Evolutionary conservation across 805 yeast species (phyloP), one percentile per base, ranked within the genome.

Genomic region (Cyberlindnera galapagoensis): DNA sequence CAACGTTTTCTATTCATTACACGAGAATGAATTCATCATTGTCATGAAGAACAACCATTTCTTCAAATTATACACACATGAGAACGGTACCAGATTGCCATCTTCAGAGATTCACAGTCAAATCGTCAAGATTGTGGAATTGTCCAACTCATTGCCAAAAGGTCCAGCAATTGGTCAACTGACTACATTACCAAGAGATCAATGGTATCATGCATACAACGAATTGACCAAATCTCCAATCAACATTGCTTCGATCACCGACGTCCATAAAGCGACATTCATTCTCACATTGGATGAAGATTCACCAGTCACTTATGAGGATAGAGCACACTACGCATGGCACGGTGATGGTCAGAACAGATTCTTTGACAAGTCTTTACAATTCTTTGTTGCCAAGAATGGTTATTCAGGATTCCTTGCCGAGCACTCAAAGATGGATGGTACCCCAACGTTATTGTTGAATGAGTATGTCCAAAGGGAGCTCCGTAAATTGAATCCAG

Each of bases 391-490:
- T 34, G 65, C 82, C 38, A 78, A 74, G 41, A 87, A 86, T 58
- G 95, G 92, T 38, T 69, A 76, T 42, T 84, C 96, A 7, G 97
- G 97, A 1, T 90, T 88, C 64, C 62, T 87, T 53, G 97, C 95
- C 41, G 98, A 90, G 65, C 98, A 90, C 65, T 86, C 97, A 15
- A 82, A 76, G 66, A 90, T 90, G 97, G 98, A 90, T 59, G 98
- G 97, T 41, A 85, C 96, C 8, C 95, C 97, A 53, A 90, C 95
- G 19, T 75, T 85, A 51, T 77, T 86, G 43, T 63, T 90, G 63
- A 90, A 90, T 58, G 86, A 86, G 60, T 77, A 67, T 51, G 67
- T 90, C 24, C 67, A 76, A 42, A 67, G 67, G 33, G 70, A 74
- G 45, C 59, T 88, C 36, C 40, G 57, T 35, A 68, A 72, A 50